Evolutionary conservation across 148 eudicot species (phyloP).

Genomic region (Agrostemma githago): DNA sequence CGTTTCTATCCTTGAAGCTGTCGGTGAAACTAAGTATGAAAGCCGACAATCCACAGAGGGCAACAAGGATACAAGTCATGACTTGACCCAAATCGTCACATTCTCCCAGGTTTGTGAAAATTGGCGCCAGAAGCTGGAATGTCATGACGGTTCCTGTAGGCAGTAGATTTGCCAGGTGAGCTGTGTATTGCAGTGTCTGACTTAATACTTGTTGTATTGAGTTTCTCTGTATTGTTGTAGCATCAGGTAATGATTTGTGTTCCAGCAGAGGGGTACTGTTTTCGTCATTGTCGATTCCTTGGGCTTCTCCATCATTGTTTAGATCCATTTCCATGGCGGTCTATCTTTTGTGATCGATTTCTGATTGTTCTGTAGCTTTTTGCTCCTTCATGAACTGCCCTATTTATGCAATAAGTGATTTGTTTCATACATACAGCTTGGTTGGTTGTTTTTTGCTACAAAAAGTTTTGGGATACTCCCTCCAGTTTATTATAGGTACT

Average conservation of each 20-base stretch:
- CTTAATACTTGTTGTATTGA: conserved; percentile 37
- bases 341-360: neutral
- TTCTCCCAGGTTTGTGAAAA: conserved; percentile 53
- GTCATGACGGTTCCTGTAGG: conserved; percentile 65
- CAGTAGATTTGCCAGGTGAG: conserved; percentile 58
- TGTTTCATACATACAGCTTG: too few relatives aligned
- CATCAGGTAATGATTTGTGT: conserved; percentile 19
- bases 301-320: conserved; percentile 3
- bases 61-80: conserved; percentile 42
- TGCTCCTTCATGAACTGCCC: neutral
- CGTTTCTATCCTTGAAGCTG: conserved; percentile 57
- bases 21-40: conserved; percentile 58
- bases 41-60: conserved; percentile 50
- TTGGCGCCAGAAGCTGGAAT: conserved; percentile 62
- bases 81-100: conserved; percentile 37
- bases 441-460: too few relatives aligned
- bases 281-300: conserved; percentile 23
- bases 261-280: conserved; percentile 36
- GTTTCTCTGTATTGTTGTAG: conserved; percentile 27
- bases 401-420: too few relatives aligned
- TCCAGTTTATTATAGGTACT: too few relatives aligned
- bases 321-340: conserved; percentile 29
- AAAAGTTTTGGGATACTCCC: too few relatives aligned
- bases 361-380: neutral
- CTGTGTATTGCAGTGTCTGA: conserved; percentile 59